phyloP scores from a whole-genome alignment of 495 filamentous ascomycete species.

The Hypoxylon cercidicola region DNA sequence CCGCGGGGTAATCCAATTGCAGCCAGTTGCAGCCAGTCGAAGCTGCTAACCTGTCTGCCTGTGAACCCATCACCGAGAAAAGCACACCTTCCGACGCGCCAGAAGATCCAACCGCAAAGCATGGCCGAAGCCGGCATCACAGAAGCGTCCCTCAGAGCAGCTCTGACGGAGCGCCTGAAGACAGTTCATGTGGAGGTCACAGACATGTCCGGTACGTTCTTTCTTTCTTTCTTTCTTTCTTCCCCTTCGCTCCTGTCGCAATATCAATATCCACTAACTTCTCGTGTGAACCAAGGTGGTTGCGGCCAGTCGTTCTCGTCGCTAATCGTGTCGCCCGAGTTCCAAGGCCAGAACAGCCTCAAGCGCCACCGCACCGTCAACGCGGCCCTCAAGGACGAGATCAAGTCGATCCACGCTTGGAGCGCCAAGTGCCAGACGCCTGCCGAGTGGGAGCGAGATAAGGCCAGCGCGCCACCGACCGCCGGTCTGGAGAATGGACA shows the following conservation, averaged over 20 bases:
- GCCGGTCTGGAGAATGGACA: conserved; percentile 55
- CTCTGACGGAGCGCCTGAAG: conserved; percentile 76
- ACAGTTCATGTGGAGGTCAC: conserved; percentile 90
- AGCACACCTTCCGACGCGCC: too few species aligned
- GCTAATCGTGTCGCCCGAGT: conserved; percentile 87
- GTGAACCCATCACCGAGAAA: too few species aligned
- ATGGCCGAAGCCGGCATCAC: conserved; percentile 72
- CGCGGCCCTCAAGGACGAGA: conserved; percentile 86
- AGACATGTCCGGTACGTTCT: conserved; percentile 84
- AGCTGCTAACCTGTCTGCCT: too few species aligned
- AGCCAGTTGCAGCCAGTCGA: too few species aligned
- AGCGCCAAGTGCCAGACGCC: conserved; percentile 96
- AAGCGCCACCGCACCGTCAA: conserved; percentile 92
- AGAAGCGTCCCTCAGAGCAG: conserved; percentile 70
- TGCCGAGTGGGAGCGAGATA: conserved; percentile 86
- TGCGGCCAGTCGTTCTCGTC: conserved; percentile 96
- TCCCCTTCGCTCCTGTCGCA: neutral
- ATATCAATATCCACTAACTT: conserved; percentile 22
- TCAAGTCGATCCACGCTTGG: conserved; percentile 97
- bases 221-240: conserved; percentile 29
- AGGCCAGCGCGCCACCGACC: conserved; percentile 54
- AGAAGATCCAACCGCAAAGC: conserved; percentile 5
- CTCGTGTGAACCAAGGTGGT: conserved; percentile 69
- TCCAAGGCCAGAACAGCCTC: conserved; percentile 86
- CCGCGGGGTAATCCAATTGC: conserved; percentile 32